These are phyloP conservation scores for rapeseed (Brassica napus) DNA, from an alignment of 345 rosid genomes.

Conservation along the genomic window Da-Ae NC_063448.1:54574001-54574500, in stretches of 20 bases:
- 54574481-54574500: constrained; percentile 2
- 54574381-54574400: constrained; percentile 44
- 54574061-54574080: constrained; percentile 37
- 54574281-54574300: constrained; percentile 48
- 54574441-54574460: too few relatives aligned
- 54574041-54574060: constrained; percentile 43
- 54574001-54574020: constrained; percentile 45
- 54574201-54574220: constrained; percentile 50
- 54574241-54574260: constrained; percentile 47
- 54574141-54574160: constrained; percentile 64
- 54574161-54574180: constrained; percentile 52
- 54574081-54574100: constrained; percentile 46
- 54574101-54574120: constrained; percentile 46
- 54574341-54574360: constrained; percentile 41
- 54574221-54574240: constrained; percentile 41
- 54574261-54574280: constrained; percentile 38
- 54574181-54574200: constrained; percentile 42
- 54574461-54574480: constrained; percentile 16
- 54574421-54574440: constrained; percentile 17
- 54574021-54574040: constrained; percentile 18
- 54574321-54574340: constrained; percentile 47
- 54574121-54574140: constrained; percentile 45
- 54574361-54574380: constrained; percentile 45
- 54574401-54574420: constrained; percentile 8
- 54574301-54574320: constrained; percentile 49